Conservation (phyloP, 345 rosid species). For the Orychophragmus violaceus region DNA sequence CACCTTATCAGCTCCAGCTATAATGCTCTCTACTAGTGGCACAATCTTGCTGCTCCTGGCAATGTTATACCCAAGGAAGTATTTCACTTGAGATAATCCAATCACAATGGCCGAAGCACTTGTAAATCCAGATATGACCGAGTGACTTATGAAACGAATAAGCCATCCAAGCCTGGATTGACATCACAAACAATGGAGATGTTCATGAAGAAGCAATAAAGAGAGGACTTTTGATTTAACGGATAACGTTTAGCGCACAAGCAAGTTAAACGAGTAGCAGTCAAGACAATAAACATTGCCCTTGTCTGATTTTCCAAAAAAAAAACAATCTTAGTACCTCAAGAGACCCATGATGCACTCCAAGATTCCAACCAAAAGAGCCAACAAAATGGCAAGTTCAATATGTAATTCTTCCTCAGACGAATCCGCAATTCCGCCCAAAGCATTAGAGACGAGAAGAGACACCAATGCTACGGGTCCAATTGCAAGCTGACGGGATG, state of each 20-base stretch:
- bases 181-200: not conserved
- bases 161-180: slow-evolving; percentile 94
- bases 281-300: not conserved
- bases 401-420: slow-evolving; percentile 66
- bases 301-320: not conserved
- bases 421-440: slow-evolving; percentile 60
- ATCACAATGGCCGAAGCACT: slow-evolving; percentile 93
- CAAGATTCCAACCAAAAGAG: slow-evolving; percentile 86
- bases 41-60: slow-evolving; percentile 84
- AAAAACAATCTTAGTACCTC: slow-evolving; percentile 42
- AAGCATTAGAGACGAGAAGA: slow-evolving; percentile 87
- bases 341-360: slow-evolving; percentile 94
- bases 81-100: slow-evolving; percentile 91
- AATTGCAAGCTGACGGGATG: slow-evolving; percentile 96
- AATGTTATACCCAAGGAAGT: slow-evolving; percentile 81
- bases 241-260: not conserved
- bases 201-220: not conserved
- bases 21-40: slow-evolving; percentile 82
- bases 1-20: slow-evolving; percentile 85
- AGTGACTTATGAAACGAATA: slow-evolving; percentile 96
- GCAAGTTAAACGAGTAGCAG: not conserved
- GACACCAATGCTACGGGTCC: slow-evolving; percentile 99
- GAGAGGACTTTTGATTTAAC: not conserved
- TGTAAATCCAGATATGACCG: slow-evolving; percentile 98
- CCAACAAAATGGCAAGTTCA: slow-evolving; percentile 86